A percentile compares a stretch with the other conserved stretches of the same genome.
These are phyloP conservation scores for Zymoseptoria crescenta DNA, from an alignment of 2,329 filamentous ascomycete genomes.

Conservation along the genomic window DNA sequence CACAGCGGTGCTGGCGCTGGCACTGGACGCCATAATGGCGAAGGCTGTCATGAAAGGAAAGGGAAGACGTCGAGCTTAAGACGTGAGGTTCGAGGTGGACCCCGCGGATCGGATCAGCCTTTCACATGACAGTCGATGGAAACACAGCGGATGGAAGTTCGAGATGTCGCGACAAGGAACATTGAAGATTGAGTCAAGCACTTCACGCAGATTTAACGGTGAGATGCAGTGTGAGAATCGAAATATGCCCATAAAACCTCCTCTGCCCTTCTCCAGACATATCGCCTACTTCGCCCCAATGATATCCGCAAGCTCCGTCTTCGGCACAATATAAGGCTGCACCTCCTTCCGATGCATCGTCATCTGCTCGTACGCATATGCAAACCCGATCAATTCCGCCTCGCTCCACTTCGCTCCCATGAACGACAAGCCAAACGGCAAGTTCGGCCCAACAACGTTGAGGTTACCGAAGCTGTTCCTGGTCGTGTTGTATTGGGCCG, in stretches of 20 bases:
- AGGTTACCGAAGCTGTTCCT: not conserved
- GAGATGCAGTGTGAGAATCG: not conserved
- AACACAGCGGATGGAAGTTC: not conserved
- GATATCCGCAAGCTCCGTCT: constrained; percentile 41
- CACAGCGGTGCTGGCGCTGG: constrained; percentile 3
- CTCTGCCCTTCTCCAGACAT: not conserved
- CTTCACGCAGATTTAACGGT: no score
- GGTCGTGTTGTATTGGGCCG: not conserved
- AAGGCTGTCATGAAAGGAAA: not conserved
- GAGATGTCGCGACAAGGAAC: not conserved
- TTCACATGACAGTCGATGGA: not conserved
- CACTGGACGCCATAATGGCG: not conserved
- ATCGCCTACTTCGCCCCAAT: constrained; percentile 13
- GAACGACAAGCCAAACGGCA: constrained; percentile 46
- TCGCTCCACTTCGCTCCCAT: constrained; percentile 55
- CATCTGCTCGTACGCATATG: constrained; percentile 61
- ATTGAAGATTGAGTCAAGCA: no score
- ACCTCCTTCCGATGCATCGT: constrained; percentile 43
- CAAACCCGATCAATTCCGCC: constrained; percentile 54
- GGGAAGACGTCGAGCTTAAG: not conserved
- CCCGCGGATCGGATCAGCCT: not conserved
- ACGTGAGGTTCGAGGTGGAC: not conserved
- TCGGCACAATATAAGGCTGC: constrained; percentile 43
- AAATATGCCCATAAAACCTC: not conserved
- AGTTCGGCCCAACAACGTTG: constrained; percentile 41